These are phyloP conservation scores for Clitopilus hobsonii DNA, from an alignment of 768 basidiomycete species.

Conservation along the genomic window DNA sequence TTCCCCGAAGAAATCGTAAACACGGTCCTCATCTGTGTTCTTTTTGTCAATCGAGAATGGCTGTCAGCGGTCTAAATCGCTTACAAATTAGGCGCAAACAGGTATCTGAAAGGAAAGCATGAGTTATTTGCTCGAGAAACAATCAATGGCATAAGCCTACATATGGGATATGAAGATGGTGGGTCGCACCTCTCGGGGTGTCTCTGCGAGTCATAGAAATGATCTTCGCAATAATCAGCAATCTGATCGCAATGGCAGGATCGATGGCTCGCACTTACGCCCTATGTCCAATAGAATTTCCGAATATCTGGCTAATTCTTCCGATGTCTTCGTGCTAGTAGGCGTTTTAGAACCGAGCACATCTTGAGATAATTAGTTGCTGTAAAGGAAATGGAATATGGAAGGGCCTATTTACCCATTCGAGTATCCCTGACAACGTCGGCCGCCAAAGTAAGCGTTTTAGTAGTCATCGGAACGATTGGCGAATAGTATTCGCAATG, in stretches of 20 bases:
- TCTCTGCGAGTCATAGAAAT: too few species aligned
- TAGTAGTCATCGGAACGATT: background rate
- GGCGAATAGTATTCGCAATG: background rate
- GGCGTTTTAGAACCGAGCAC: background rate
- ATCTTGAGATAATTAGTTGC: background rate
- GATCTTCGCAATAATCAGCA: too few species aligned
- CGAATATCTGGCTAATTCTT: background rate
- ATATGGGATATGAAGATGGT: background rate
- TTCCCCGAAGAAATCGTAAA: slow-evolving; percentile 40
- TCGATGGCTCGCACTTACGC: background rate
- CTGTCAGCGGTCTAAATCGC: too few species aligned
- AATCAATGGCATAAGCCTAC: background rate
- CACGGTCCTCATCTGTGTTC: slow-evolving; percentile 15
- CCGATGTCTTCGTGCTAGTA: background rate
- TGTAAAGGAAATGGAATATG: too few species aligned
- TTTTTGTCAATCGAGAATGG: too few species aligned
- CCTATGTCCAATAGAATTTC: background rate
- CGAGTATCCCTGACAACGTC: background rate
- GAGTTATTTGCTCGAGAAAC: background rate
- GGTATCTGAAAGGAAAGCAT: background rate
- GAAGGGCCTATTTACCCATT: background rate
- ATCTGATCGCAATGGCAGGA: too few species aligned
- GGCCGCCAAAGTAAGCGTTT: background rate
- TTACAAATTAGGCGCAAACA: background rate
- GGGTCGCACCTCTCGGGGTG: background rate